Base-by-base conservation (phyloP, 1,284 basidiomycete genomes). In the Microstroma glucosiphilum region DNA sequence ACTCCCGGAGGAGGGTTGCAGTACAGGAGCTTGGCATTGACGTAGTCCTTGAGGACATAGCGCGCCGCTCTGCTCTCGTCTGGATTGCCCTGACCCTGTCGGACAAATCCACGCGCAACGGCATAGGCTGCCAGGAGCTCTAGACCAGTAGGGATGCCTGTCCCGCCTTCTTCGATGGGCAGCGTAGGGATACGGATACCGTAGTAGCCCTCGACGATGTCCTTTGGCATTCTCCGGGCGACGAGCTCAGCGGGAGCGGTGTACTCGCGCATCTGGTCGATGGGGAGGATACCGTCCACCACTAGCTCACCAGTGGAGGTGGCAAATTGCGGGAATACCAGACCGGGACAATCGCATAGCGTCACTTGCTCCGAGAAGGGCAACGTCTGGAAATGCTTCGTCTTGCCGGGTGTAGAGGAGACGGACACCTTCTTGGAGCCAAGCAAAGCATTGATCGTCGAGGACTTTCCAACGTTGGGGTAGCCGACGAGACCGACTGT, bases 341-440 rank as follows among this genome's bases (percentile, higher is more conserved):
- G 83, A 82, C 96, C 96, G 13, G 96, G 96, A 82, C 96, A 99
- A 82, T 99, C 96, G 75, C 94, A 98, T n/a, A 99, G 85, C 13
- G 90, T 84, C 57, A 97, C 89, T 2, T 86, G 83, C 30, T 90
- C 86, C 0, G 92, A 92, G 26, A 98, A 85, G 69, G 92, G 86
- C 67, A 97, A 92, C 0, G 96, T 99, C 81, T 99, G 96, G 83
- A 98, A 97, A 81, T 98, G 96, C 79, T 99, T 99, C 37, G 96
- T 99, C 81, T 98, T 97, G 69, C 96, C 77, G 1, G 77, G 77
- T 6, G 77, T 79, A 9, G 75, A 64, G 15, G 73, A 76, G 56
- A 78, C 77, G 37, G 75, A 77, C 9, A 79, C 77, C 66, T 78
- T 78, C 60, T 79, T 79, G 26, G 71, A 71, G 57, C 76, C 76